A percentile compares a stretch with the other conserved stretches of the same genome.
Conservation (phyloP, 2,329 filamentous ascomycete species). For the Fusarium sp. region DNA sequence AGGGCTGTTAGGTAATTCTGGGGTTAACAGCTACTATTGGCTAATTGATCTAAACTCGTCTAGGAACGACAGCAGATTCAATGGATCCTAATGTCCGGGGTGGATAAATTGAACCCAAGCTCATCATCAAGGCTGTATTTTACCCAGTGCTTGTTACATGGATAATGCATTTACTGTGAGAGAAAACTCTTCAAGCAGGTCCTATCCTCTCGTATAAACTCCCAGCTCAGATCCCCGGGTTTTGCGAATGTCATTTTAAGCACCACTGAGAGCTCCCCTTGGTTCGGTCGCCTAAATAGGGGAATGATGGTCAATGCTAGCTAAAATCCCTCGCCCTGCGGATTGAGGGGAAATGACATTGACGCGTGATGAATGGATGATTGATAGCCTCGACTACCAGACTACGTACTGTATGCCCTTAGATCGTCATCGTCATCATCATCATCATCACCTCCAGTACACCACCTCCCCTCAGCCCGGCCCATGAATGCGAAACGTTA, state of each 20-base stretch:
- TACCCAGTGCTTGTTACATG: neutral
- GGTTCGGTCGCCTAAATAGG: conserved; percentile 28
- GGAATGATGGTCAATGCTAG: conserved; percentile 15
- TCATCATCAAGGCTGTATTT: neutral
- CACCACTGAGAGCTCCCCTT: neutral
- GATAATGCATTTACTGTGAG: neutral
- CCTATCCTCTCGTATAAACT: neutral
- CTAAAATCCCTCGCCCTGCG: conserved; percentile 30
- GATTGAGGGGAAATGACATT: conserved; percentile 38
- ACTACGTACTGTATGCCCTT: conserved; percentile 6
- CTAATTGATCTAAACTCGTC: conserved; percentile 11
- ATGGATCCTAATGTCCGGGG: conserved; percentile 4
- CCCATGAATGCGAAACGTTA: neutral
- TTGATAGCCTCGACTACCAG: neutral
- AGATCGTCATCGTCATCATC: conserved; percentile 19
- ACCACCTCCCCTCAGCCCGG: too few species aligned
- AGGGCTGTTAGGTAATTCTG: conserved; percentile 17
- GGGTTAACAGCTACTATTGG: conserved; percentile 10
- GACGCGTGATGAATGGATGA: conserved; percentile 31
- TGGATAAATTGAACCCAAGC: neutral
- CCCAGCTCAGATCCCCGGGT: neutral
- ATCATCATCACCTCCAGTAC: conserved; percentile 1
- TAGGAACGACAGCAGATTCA: conserved; percentile 12
- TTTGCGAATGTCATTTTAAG: neutral
- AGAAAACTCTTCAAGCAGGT: conserved; percentile 29